A percentile compares a stretch with the other conserved stretches of the same genome.
Conservation (phyloP, 306 rosid genomes). For the Glycine tomentella region DNA sequence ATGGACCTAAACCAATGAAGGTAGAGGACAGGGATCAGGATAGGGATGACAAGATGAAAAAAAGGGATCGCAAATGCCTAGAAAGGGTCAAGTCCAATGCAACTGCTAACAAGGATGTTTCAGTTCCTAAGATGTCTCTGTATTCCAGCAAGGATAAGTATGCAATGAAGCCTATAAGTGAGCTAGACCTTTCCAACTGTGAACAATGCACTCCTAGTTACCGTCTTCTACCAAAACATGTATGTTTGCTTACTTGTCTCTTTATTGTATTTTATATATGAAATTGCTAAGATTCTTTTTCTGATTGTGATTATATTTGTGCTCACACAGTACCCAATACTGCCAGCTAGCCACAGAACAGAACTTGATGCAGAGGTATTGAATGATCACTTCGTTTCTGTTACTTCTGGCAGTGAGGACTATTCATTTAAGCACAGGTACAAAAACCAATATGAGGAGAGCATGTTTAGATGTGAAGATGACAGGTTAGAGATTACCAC, state of each 20-base stretch:
- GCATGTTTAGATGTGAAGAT: conserved; percentile 95
- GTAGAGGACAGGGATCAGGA: conserved; percentile 79
- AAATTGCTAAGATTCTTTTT: conserved; percentile 31
- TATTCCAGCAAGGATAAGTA: conserved; percentile 84
- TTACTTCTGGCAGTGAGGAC: conserved; percentile 79
- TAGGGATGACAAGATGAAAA: conserved; percentile 73
- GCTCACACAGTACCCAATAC: conserved; percentile 80
- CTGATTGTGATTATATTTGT: conserved; percentile 40
- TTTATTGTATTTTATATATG: conserved; percentile 31
- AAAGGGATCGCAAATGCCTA: conserved; percentile 72
- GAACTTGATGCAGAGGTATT: conserved; percentile 77
- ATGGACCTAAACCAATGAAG: conserved; percentile 64
- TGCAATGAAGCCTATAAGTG: conserved; percentile 79
- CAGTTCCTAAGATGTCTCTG: conserved; percentile 70
- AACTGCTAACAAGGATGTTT: conserved; percentile 68
- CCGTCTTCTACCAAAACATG: conserved; percentile 93
- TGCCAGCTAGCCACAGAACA: conserved; percentile 79
- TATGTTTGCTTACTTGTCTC: conserved; percentile 48
- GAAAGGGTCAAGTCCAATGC: conserved; percentile 71
- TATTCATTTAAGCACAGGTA: conserved; percentile 97
- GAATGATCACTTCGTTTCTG: conserved; percentile 97
- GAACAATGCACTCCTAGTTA: conserved; percentile 95
- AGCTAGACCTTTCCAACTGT: conserved; percentile 92
- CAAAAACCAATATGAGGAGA: conserved; percentile 96
- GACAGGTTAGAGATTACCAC: conserved; percentile 72